phyloP scores from a whole-genome alignment of 345 rosid species.

The Euclidium syriacum region DNA sequence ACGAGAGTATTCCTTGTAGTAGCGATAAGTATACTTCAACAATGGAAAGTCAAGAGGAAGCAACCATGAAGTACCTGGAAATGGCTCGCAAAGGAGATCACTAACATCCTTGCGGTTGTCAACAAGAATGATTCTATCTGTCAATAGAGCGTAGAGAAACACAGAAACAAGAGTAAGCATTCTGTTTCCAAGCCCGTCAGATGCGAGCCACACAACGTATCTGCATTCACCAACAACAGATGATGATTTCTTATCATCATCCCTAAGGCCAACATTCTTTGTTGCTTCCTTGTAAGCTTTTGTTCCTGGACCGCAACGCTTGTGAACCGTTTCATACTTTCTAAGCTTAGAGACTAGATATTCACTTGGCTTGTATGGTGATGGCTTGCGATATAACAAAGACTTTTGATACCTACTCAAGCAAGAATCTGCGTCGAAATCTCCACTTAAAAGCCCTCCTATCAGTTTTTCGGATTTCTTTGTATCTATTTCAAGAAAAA shows the following conservation, averaged over 20 bases:
- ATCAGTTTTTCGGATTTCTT: background rate
- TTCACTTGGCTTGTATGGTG: slow-evolving; percentile 12
- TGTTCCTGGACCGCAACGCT: too few species aligned
- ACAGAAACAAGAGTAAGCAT: slow-evolving; percentile 21
- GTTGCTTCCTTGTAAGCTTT: background rate
- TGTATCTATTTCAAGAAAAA: background rate
- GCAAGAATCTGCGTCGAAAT: slow-evolving; percentile 7
- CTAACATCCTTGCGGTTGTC: background rate
- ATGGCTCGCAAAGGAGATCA: slow-evolving; percentile 24
- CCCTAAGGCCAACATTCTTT: background rate
- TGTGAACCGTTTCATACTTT: slow-evolving; percentile 17
- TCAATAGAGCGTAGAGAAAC: too few species aligned
- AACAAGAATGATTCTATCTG: slow-evolving; percentile 16
- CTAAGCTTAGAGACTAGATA: slow-evolving; percentile 18
- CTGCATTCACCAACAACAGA: background rate
- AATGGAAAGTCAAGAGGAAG: too few species aligned
- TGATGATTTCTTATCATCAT: too few species aligned
- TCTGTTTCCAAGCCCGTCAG: slow-evolving; percentile 22
- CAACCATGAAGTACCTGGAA: slow-evolving; percentile 12
- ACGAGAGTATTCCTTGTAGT: background rate
- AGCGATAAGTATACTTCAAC: background rate
- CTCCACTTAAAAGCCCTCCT: slow-evolving; percentile 12
- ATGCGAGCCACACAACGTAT: too few species aligned
- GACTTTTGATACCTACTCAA: slow-evolving; percentile 3
- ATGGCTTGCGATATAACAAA: slow-evolving; percentile 4